A percentile compares a stretch with the other conserved stretches of the same genome.
These are phyloP conservation scores for Linnemannia hyalina DNA, from an alignment of 192 early-diverging fungal species.

Conservation along the genomic window DNA sequence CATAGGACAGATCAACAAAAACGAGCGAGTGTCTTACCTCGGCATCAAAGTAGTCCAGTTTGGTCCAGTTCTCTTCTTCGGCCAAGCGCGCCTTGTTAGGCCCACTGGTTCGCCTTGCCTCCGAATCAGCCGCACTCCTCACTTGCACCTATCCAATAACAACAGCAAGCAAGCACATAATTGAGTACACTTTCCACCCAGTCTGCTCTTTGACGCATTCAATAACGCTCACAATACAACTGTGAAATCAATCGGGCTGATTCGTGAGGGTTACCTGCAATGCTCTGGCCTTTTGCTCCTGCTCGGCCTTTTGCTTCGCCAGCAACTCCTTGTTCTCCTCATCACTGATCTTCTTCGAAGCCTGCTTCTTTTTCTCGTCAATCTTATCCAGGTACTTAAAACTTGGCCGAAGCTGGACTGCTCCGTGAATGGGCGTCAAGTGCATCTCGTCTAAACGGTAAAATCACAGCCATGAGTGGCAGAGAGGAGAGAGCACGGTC, in stretches of 20 bases:
- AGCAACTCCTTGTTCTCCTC: constrained; percentile 75
- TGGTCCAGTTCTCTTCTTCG: constrained; percentile 82
- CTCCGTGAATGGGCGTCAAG: constrained; percentile 79
- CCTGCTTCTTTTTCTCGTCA: constrained; percentile 82
- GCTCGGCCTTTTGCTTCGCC: constrained; percentile 48
- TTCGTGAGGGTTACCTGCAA: constrained; percentile 51
- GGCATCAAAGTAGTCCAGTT: constrained; percentile 72
- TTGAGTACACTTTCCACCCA: not conserved
- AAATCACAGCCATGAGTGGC: not conserved
- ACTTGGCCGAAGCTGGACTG: constrained; percentile 89
- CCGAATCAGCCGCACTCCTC: constrained; percentile 71
- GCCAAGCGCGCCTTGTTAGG: constrained; percentile 69
- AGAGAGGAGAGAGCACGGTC: not conserved
- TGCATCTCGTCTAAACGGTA: constrained; percentile 81
- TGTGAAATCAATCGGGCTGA: not conserved
- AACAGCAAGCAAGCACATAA: not conserved
- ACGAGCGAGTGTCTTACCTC: constrained; percentile 53
- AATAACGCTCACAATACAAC: not conserved
- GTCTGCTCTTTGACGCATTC: not conserved
- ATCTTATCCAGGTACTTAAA: constrained; percentile 94
- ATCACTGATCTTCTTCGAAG: constrained; percentile 73
- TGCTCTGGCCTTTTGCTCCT: constrained; percentile 58
- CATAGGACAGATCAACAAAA: not conserved
- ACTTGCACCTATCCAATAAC: constrained; percentile 63
- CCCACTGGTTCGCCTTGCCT: constrained; percentile 71